Base-by-base conservation (phyloP, 108 stramenopile species). In the Bacterosira constricta region DNA sequence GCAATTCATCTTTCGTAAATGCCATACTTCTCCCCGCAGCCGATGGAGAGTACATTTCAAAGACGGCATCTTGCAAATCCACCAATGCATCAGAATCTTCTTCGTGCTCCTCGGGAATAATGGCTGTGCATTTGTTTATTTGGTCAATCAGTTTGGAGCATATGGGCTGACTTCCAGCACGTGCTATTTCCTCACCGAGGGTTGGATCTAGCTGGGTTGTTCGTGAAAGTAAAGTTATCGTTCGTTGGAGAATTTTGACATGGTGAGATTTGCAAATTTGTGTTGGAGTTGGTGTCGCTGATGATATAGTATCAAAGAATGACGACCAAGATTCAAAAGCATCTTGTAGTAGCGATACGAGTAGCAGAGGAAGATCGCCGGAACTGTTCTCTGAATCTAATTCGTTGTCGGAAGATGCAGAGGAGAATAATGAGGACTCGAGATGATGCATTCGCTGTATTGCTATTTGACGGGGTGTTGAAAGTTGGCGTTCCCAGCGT, bases 61-160 rank as follows among this genome's bases (percentile, higher is more conserved):
- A 89, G 6, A 88, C 86, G 6, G 85, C 27, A 69, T 94, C 90
- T 67, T 88, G 89, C 21, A 91, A 18, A 35, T 90, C 93, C 73
- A 88, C 84, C 18, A 90, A 59, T 12, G 70, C 59, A 80, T 94
- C 90, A 61, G 79, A 73, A 37, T 86, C 76, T 64, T 78, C 75
- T 68, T 89, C 89, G 25, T 11, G n/a, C 15, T 46, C 4, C 46
- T 46, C 46, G 47, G 31, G 49, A 32, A 54, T 59, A 60, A 59
- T 80, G 17, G 39, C 62, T 41, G 27, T 50, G 30, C 39, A 70
- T 5, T 52, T 39, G 7, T 79, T 63, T 1, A 75, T 56, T 57
- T 45, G 45, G 38, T 57, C 55, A 4, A 90, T 71, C 2, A 92
- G 36, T 59, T 44, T 50, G 3, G 82, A 64, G 23, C 86, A 50